phyloP scores from a whole-genome alignment of 306 rosid species.

The Cyamopsis tetragonoloba region DNA sequence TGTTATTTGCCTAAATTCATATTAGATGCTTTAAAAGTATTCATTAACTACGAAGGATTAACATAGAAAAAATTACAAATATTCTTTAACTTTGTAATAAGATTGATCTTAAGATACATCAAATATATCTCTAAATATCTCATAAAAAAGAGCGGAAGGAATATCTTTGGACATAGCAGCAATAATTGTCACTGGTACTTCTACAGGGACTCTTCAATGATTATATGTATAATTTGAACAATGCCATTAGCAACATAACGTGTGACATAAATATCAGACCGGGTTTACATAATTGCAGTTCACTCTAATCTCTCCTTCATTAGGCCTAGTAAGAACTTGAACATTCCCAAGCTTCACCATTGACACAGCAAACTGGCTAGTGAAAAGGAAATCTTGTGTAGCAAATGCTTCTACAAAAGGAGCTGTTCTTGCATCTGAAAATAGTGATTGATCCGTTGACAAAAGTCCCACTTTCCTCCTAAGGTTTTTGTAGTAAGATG shows the following conservation, averaged over 20 bases:
- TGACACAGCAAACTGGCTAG: constrained; percentile 69
- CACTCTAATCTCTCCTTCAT: constrained; percentile 71
- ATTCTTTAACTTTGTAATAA: too few relatives aligned
- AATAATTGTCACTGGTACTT: too few relatives aligned
- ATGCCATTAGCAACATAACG: background rate
- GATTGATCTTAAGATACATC: too few relatives aligned
- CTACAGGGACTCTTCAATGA: too few relatives aligned
- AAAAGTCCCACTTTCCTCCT: constrained; percentile 63
- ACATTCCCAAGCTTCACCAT: constrained; percentile 92
- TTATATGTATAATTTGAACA: background rate
- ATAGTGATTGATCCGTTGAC: constrained; percentile 63
- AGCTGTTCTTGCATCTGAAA: constrained; percentile 61
- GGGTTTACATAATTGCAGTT: constrained; percentile 62
- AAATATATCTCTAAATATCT: too few relatives aligned
- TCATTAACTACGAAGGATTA: too few relatives aligned
- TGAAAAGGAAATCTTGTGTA: constrained; percentile 56
- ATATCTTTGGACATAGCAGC: too few relatives aligned
- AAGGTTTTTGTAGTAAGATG: constrained; percentile 58
- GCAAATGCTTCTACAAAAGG: constrained; percentile 67
- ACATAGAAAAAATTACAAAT: too few relatives aligned
- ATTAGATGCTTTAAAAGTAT: too few relatives aligned
- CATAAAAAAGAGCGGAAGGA: too few relatives aligned
- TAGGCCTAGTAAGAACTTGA: constrained; percentile 60
- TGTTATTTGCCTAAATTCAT: too few relatives aligned
- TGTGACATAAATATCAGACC: background rate